phyloP scores from a whole-genome alignment of 306 rosid species.

The Coriaria nepalensis region DNA sequence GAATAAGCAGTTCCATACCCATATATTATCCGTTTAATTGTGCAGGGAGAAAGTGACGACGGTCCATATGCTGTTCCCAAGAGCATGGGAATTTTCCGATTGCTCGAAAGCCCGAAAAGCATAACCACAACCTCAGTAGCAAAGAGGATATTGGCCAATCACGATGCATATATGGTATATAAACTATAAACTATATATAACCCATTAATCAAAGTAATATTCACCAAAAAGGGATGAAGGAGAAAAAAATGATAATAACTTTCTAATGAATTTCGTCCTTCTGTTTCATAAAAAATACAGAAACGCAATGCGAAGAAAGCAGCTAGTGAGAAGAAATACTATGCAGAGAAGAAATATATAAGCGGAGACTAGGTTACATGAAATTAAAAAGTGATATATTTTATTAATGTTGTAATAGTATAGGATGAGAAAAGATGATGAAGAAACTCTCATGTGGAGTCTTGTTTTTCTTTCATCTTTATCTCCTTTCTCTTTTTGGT shows the following conservation, averaged over 20 bases:
- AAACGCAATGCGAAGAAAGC: slow-evolving; percentile 81
- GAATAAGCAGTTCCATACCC: no score
- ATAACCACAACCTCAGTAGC: slow-evolving; percentile 73
- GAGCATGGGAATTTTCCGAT: slow-evolving; percentile 68
- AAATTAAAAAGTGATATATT: not conserved
- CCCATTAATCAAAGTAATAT: no score
- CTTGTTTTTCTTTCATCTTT: no score
- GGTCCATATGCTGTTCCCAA: slow-evolving; percentile 70
- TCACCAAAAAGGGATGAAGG: no score
- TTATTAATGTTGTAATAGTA: not conserved
- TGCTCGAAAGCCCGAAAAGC: slow-evolving; percentile 78
- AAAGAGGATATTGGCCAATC: slow-evolving; percentile 82
- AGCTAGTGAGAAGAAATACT: slow-evolving; percentile 73
- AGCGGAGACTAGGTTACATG: slow-evolving; percentile 41
- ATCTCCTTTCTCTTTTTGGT: no score
- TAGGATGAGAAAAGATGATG: no score
- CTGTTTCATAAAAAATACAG: slow-evolving; percentile 29
- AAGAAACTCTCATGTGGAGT: no score
- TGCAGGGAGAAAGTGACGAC: slow-evolving; percentile 35
- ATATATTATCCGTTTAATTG: slow-evolving; percentile 4
- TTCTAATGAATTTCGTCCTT: not conserved
- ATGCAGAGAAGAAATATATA: slow-evolving; percentile 58
- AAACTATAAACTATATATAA: no score
- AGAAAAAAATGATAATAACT: no score
- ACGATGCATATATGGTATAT: slow-evolving; percentile 73